A percentile compares a stretch with the other conserved stretches of the same genome.
phyloP scores from a whole-genome alignment of 768 basidiomycete genomes.

The Ramaria rubella region DNA sequence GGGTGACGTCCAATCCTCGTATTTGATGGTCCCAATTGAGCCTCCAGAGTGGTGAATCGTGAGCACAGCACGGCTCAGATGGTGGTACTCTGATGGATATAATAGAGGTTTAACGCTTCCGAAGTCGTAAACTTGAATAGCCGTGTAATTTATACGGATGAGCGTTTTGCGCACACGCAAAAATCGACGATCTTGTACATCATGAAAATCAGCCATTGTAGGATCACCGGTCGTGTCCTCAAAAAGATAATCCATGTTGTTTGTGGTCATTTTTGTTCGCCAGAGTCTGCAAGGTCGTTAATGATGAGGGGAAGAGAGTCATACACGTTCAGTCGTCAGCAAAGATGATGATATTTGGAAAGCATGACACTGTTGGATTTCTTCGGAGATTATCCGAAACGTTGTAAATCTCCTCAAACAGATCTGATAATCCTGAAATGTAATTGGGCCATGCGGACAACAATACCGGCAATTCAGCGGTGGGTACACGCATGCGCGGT shows the following conservation, averaged over 20 bases:
- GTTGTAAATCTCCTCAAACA: too few species aligned
- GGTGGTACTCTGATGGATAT: not conserved
- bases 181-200: conserved; percentile 7
- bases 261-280: not conserved
- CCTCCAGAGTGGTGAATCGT: not conserved
- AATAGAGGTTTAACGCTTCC: not conserved
- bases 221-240: not conserved
- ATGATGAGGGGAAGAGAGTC: not conserved
- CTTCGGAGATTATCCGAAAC: too few species aligned
- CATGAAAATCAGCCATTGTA: not conserved
- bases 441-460: too few species aligned
- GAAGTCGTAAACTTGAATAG: conserved; percentile 5
- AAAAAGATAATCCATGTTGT: conserved; percentile 4
- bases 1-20: not conserved
- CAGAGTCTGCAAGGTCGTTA: too few species aligned
- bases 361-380: too few species aligned
- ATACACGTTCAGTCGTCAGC: too few species aligned
- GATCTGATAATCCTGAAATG: too few species aligned
- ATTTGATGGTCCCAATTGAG: conserved; percentile 1
- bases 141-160: not conserved
- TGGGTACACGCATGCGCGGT: too few species aligned
- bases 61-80: not conserved
- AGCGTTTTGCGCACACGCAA: conserved; percentile 3
- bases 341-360: too few species aligned
- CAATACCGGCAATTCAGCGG: too few species aligned